Evolutionary conservation across 768 basidiomycete species (phyloP), one percentile per base, ranked within the genome.

Genomic region (Botryobasidium botryosum): DNA sequence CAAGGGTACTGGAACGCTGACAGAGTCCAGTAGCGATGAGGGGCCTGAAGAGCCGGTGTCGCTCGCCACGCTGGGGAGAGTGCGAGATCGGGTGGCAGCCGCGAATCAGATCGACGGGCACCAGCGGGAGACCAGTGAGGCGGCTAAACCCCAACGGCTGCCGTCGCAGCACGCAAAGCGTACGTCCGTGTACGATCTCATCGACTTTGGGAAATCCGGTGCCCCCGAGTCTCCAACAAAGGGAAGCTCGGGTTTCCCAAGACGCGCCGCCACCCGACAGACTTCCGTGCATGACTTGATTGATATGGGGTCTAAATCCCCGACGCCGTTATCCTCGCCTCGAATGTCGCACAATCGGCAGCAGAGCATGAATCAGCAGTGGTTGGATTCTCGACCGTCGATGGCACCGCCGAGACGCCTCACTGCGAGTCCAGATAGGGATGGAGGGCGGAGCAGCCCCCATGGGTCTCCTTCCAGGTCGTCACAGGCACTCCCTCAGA

Each of bases 261-360:
- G 47, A 52, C 26, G 51, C 56, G 15, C 55, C 63, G n/a, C n/a
- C n/a, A n/a, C n/a, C n/a, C n/a, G 83, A 50, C 81, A 86, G 63
- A 78, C 74, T 53, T 86, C 85, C 10, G 82, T 86, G 20, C 82
- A 88, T 54, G 79, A 87, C 54, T 57, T 86, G 45, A 79, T 86
- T 24, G 79, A 80, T 56, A 58, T 86, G 29, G 25, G 18, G 12
- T 28, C 27, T 20, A 38, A 15, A 20, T 31, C 42, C 18, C 15
- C 45, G 12, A 39, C 12, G 17, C 32, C 12, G 32, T 33, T 2
- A 12, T 12, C 32, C 32, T 12, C 13, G 32, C 12, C 13, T 33
- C 32, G 32, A 33, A 17, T 33, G 17, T 33, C 32, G 17, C 2
- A 33, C 23, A 12, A 39, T 21, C n/a, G n/a, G n/a, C n/a, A n/a